Base-by-base conservation (phyloP, 2,329 filamentous ascomycete species). In the Tolypocladium cylindrosporum region DNA sequence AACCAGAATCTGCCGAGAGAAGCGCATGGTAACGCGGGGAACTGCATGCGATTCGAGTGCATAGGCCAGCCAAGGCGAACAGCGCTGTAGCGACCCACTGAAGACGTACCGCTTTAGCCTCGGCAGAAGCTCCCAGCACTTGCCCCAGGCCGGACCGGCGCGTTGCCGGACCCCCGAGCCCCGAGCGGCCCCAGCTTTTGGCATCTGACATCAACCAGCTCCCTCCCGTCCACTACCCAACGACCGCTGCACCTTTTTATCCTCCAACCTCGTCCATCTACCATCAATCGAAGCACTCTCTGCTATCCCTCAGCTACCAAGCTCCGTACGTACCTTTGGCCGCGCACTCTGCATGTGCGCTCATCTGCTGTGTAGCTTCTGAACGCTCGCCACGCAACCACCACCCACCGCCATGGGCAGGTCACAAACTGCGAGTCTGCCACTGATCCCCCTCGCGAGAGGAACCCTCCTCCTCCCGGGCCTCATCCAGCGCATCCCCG, bases 401-500 rank as follows among this genome's bases (percentile, higher is more conserved):
- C 45, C 53, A 55, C 53, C 31, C 63, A 61, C 56, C 68, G 69
- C 63, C 66, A 75, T 75, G 73, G 71, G 67, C 59, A 71, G 71
- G 65, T 68, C 71, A 63, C 70, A 77, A 65, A 74, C 76, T 58
- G 71, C 74, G 51, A 75, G 74, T 57, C 74, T 96, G 40, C 89
- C 93, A 52, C 76, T 97, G 66, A 88, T 97, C 64, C 90, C 91
- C 42, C 83, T 97, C 50, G 85, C 90, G 56, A 86, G 87, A 68
- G 89, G 88, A 63, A 83, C 85, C 61, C 89, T 97, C 64, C 84
- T 97, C 45, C 83, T 96, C 11, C 94, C 94, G 4, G 91, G 91
- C 61, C 85, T 92, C 58, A 86, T 92, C 55, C 83, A 96, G 65
- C 88, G 92, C 65, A 89, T 97, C 63, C 86, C 90, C 57, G 87